phyloP scores from a whole-genome alignment of 257 asterid genomes.

The Fraxinus anomala region DNA sequence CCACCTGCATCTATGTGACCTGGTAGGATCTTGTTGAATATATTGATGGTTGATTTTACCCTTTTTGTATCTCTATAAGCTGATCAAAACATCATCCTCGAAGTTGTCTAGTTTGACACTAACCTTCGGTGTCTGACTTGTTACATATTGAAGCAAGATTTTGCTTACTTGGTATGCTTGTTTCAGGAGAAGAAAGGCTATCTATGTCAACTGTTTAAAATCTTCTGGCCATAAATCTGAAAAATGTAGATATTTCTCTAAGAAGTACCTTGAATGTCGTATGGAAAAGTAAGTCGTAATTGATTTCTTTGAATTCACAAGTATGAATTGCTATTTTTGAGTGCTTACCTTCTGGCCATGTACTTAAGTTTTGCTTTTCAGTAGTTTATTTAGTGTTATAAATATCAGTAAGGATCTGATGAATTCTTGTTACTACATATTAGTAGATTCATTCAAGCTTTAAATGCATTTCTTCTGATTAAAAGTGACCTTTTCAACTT shows the following conservation, averaged over 20 bases:
- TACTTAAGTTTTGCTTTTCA: neutral
- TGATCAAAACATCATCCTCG: neutral
- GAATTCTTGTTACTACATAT: conserved; percentile 1
- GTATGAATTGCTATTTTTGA: neutral
- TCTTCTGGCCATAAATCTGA: conserved; percentile 75
- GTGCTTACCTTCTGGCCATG: too few species aligned
- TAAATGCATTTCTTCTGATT: neutral
- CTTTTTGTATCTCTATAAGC: neutral
- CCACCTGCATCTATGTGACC: conserved; percentile 51
- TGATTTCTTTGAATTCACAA: neutral
- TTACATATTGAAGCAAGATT: neutral
- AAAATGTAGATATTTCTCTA: conserved; percentile 73
- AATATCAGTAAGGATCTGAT: neutral
- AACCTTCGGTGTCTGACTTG: neutral
- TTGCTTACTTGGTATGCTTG: conserved; percentile 25
- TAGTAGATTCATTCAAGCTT: too few species aligned
- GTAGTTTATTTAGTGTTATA: neutral
- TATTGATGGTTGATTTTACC: neutral
- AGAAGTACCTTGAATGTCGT: conserved; percentile 83
- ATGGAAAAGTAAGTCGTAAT: conserved; percentile 73
- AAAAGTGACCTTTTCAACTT: neutral
- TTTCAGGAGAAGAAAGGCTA: conserved; percentile 92
- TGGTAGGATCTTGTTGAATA: conserved; percentile 27
- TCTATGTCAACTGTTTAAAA: conserved; percentile 71
- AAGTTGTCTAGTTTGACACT: neutral